Base-by-base conservation (phyloP, 768 basidiomycete species). In the Amanita polypyramis region DNA sequence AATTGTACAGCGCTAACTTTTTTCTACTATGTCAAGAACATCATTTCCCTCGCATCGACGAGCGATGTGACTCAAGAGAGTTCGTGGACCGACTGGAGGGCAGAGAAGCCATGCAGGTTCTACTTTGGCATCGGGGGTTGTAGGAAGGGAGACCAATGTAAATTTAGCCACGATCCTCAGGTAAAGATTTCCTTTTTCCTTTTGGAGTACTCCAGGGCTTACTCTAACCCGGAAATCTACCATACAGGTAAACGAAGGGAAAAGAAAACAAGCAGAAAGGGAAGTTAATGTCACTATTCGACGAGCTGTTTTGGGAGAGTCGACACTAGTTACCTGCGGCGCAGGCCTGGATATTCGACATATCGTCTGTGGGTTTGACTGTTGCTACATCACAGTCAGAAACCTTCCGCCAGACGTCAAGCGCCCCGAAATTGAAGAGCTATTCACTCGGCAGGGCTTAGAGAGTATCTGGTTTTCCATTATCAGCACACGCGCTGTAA, bases 361-460 rank as follows among this genome's bases (percentile, higher is more conserved):
- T 30, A 52, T 77, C 23, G 58, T 76, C 21, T 65, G 71, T 14
- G 77, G 76, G 3, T 79, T 77, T 52, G 75, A 81, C 33, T 69
- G 72, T 4, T 76, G 73, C 53, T 65, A 65, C 10, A 57, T 81
- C 23, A 69, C 58, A 1, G 60, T 81, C 38, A 65, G 61, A 43
- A 70, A 72, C 47, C 62, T 81, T 27, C 74, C 77, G 0, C 43
- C 49, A n/a, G 60, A 72, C 29, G 65, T 65, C 3, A 67, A 58
- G 32, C 59, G 57, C 4, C 51, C 60, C 2, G 74, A 79, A 38
- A 58, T 80, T 12, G 60, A 49, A 5, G 61, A 63, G 0, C 60
- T 80, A 5, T 70, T 80, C 49, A 57, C 57, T 3, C 62, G 63
- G 30, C 75, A 74, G 29, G 75, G 73, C n/a, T 49, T 74, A 12